These are phyloP conservation scores for Citrus glauca DNA, from an alignment of 345 rosid species.

Conservation along the genomic window DNA sequence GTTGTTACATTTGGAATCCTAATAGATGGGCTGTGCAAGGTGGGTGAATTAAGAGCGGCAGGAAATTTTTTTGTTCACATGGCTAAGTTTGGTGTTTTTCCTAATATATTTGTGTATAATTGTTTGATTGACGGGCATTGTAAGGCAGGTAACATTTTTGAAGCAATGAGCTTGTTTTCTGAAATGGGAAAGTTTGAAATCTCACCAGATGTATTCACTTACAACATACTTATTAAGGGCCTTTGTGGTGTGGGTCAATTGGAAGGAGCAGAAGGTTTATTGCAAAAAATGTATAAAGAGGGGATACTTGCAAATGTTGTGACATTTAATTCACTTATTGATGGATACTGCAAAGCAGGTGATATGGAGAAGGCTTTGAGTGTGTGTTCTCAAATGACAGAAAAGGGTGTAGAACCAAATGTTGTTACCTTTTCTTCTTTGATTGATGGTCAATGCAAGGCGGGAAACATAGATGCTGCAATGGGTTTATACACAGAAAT, in stretches of 20 bases:
- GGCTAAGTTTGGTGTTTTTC: slow-evolving; percentile 53
- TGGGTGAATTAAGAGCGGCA: slow-evolving; percentile 37
- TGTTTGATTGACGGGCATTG: slow-evolving; percentile 54
- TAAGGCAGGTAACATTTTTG: slow-evolving; percentile 34
- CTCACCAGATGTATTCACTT: slow-evolving; percentile 55
- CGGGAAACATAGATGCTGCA: slow-evolving; percentile 53
- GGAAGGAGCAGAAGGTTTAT: slow-evolving; percentile 39
- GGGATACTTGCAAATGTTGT: slow-evolving; percentile 46
- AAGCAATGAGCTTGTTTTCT: slow-evolving; percentile 37
- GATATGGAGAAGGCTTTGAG: slow-evolving; percentile 54
- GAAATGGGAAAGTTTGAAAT: slow-evolving; percentile 50
- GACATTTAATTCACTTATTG: slow-evolving; percentile 54
- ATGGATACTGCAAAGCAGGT: slow-evolving; percentile 52
- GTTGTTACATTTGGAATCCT: slow-evolving; percentile 53
- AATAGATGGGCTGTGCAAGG: slow-evolving; percentile 56
- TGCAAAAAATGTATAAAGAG: slow-evolving; percentile 45
- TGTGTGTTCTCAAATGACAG: slow-evolving; percentile 53
- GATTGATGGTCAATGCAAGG: slow-evolving; percentile 61
- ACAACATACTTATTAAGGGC: slow-evolving; percentile 54
- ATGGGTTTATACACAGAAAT: slow-evolving; percentile 55
- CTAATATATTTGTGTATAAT: slow-evolving; percentile 56
- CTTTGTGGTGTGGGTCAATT: slow-evolving; percentile 31
- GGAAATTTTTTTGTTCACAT: slow-evolving; percentile 46
- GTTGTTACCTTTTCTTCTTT: slow-evolving; percentile 53
- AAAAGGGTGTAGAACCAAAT: slow-evolving; percentile 47